Evolutionary conservation across 495 filamentous ascomycete species (phyloP).

Genomic region (Tuber calosporum): DNA sequence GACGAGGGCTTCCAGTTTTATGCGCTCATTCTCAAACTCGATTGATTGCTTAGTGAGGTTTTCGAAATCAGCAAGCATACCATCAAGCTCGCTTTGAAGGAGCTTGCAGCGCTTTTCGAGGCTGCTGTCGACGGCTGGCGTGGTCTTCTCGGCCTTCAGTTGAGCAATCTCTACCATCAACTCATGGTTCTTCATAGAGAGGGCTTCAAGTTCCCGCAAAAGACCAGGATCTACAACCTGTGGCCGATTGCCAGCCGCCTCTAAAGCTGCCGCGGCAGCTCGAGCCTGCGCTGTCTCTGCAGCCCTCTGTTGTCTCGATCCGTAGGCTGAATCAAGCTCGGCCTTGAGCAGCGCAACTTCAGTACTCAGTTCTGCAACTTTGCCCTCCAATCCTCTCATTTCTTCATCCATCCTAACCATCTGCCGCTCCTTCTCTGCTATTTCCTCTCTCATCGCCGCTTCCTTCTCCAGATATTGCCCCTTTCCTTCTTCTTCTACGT

Average conservation of each 20-base stretch:
- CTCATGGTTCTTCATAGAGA: constrained; percentile 55
- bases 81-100: constrained; percentile 71
- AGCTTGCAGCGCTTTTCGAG: constrained; percentile 53
- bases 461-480: constrained; percentile 17
- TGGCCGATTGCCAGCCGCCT: constrained; percentile 35
- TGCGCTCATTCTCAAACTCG: constrained; percentile 77
- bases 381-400: constrained; percentile 65
- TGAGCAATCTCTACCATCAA: constrained; percentile 54
- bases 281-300: constrained; percentile 58
- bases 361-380: constrained; percentile 78
- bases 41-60: constrained; percentile 78
- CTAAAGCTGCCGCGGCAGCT: constrained; percentile 35
- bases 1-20: constrained; percentile 64
- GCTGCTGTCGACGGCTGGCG: constrained; percentile 44
- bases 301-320: constrained; percentile 65
- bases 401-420: constrained; percentile 56
- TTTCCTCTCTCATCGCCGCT: constrained; percentile 27
- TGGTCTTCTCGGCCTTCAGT: constrained; percentile 47
- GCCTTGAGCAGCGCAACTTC: constrained; percentile 87
- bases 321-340: constrained; percentile 91
- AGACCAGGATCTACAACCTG: constrained; percentile 52
- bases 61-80: constrained; percentile 78
- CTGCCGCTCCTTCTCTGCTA: constrained; percentile 45
- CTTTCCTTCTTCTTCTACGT: constrained; percentile 26
- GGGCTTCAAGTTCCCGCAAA: constrained; percentile 57